Conservation (phyloP, 208 protist species). For the Trypanosoma melophagium region DNA sequence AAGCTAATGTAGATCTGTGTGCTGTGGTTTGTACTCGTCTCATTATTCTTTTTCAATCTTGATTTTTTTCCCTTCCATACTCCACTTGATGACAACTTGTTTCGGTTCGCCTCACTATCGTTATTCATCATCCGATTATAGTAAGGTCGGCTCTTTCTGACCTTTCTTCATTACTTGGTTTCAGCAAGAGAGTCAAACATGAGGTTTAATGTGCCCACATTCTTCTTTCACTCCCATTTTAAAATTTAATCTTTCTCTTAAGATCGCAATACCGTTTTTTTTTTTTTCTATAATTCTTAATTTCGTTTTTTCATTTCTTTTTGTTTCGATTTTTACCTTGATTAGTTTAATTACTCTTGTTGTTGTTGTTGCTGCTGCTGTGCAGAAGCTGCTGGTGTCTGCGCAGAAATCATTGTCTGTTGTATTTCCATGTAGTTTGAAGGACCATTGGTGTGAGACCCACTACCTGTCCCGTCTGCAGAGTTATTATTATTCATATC, state of each 20-base stretch:
- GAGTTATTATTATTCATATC: conserved; percentile 10
- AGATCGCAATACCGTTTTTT: background rate
- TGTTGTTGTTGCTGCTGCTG: background rate
- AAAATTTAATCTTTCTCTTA: background rate
- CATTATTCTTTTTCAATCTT: too few relatives aligned
- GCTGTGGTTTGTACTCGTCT: too few relatives aligned
- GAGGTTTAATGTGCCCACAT: too few relatives aligned
- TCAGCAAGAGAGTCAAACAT: too few relatives aligned
- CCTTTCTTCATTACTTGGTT: too few relatives aligned
- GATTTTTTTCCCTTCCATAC: too few relatives aligned
- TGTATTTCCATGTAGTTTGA: conserved; percentile 8
- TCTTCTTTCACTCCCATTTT: background rate
- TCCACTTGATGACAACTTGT: too few relatives aligned
- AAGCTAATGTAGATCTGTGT: too few relatives aligned
- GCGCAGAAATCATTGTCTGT: background rate
- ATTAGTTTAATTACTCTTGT: background rate
- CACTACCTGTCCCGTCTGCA: conserved; percentile 5
- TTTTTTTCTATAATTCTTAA: background rate
- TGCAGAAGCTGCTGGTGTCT: background rate
- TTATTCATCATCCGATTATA: too few relatives aligned
- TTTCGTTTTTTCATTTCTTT: background rate
- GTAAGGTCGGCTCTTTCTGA: too few relatives aligned
- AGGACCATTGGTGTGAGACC: background rate
- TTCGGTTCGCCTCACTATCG: too few relatives aligned
- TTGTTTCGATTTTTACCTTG: background rate